These are phyloP conservation scores for Coffea eugenioides DNA, from an alignment of 257 asterid genomes.

Conservation along the genomic window DNA sequence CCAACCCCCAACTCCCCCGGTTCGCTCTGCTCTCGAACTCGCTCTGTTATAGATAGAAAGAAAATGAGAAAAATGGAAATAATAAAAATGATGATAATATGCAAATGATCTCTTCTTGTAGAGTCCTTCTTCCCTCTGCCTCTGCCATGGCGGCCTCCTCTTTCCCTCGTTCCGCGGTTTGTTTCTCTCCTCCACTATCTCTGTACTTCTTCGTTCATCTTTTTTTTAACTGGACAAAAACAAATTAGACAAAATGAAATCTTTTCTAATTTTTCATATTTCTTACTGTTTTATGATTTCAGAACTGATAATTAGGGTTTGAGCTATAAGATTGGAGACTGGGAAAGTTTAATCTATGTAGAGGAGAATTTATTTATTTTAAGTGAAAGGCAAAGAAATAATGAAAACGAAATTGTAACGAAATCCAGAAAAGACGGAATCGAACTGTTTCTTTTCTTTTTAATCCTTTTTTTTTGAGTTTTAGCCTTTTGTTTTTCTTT, in stretches of 20 bases:
- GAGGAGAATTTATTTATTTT: too few relatives aligned
- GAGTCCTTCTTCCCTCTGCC: conserved; percentile 13
- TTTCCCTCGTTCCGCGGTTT: conserved; percentile 25
- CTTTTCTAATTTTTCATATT: neutral
- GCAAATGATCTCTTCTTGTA: conserved; percentile 16
- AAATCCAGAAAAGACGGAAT: too few relatives aligned
- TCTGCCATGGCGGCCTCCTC: conserved; percentile 33
- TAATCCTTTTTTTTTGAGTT: too few relatives aligned
- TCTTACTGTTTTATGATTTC: neutral
- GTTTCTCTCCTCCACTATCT: neutral
- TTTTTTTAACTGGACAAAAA: neutral
- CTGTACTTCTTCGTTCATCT: neutral
- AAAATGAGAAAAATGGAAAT: too few relatives aligned
- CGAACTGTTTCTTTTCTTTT: too few relatives aligned
- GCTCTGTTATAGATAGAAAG: too few relatives aligned
- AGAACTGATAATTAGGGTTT: neutral
- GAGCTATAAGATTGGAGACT: neutral
- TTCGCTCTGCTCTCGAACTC: too few relatives aligned
- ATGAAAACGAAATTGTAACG: too few relatives aligned
- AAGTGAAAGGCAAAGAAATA: neutral
- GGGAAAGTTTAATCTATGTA: neutral
- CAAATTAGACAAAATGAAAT: neutral
- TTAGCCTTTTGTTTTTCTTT: too few relatives aligned
- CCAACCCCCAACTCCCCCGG: too few relatives aligned
- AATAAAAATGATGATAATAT: neutral